phyloP scores from a whole-genome alignment of 352 stramenopile species.

The Phytophthora vignae region DNA sequence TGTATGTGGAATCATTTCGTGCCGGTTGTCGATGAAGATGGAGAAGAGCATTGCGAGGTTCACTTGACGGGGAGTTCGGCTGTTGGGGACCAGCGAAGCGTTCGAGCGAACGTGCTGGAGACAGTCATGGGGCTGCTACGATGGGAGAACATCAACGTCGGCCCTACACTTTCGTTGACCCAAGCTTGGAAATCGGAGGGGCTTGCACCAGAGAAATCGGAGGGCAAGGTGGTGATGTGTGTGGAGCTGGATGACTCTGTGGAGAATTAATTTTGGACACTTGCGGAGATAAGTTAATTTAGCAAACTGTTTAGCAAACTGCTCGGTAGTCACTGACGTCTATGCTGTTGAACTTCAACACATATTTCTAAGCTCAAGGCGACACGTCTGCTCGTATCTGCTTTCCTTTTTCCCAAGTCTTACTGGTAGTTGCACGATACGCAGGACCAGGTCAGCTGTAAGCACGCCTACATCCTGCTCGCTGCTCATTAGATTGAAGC shows the following conservation, averaged over 20 bases:
- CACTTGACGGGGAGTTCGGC: constrained; percentile 46
- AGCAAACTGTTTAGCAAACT: too few species aligned
- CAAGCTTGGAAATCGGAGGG: constrained; percentile 3
- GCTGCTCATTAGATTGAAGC: too few species aligned
- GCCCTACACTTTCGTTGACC: constrained; percentile 42
- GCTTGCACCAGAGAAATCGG: not conserved
- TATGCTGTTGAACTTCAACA: not conserved
- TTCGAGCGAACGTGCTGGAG: constrained; percentile 55
- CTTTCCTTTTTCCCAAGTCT: too few species aligned
- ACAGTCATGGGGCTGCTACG: constrained; percentile 62
- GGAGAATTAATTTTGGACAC: not conserved
- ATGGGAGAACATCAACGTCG: constrained; percentile 67
- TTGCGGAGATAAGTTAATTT: not conserved
- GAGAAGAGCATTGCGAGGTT: constrained; percentile 49
- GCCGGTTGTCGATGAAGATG: constrained; percentile 32
- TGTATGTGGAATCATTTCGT: constrained; percentile 54
- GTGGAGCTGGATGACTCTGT: not conserved
- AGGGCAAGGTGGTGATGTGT: not conserved
- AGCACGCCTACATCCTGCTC: too few species aligned
- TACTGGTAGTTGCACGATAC: too few species aligned
- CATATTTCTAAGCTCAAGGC: too few species aligned
- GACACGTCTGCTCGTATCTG: too few species aligned
- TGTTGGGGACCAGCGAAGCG: constrained; percentile 37
- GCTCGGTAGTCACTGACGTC: too few species aligned
- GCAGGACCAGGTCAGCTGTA: too few species aligned